Conservation (phyloP, 2,329 filamentous ascomycete genomes). For the Colletotrichum sp. region DNA sequence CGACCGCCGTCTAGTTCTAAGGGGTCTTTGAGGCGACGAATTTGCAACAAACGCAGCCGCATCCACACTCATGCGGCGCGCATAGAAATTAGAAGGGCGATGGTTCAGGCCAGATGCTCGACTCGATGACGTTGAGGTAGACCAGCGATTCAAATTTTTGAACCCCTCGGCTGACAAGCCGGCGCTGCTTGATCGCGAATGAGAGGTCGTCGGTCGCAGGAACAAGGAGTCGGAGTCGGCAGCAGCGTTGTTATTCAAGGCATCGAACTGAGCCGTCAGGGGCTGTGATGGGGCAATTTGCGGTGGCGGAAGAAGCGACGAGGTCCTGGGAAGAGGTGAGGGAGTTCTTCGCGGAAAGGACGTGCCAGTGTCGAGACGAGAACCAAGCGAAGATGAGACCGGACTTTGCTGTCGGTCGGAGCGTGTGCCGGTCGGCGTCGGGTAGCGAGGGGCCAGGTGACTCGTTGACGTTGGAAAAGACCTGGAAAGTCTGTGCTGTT, state of each 20-base stretch:
- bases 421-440: neutral
- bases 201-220: neutral
- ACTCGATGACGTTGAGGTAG: slow-evolving; percentile 52
- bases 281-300: neutral
- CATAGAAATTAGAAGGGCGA: neutral
- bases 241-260: neutral
- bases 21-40: neutral
- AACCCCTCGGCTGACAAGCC: slow-evolving; percentile 41
- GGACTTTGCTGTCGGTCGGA: slow-evolving; percentile 11
- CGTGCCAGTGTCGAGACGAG: slow-evolving; percentile 1
- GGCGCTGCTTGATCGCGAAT: slow-evolving; percentile 40
- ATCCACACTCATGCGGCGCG: slow-evolving; percentile 2
- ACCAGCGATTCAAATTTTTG: slow-evolving; percentile 55
- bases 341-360: neutral
- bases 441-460: slow-evolving; percentile 1
- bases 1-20: neutral
- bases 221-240: neutral
- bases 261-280: neutral
- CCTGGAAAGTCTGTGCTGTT: slow-evolving; percentile 16
- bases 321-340: slow-evolving; percentile 1
- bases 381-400: slow-evolving; percentile 17
- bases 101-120: slow-evolving; percentile 23
- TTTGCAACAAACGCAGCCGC: neutral
- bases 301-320: slow-evolving; percentile 3
- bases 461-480: slow-evolving; percentile 4